phyloP scores from a whole-genome alignment of 768 basidiomycete genomes.

The Cystobasidium onofrii region DNA sequence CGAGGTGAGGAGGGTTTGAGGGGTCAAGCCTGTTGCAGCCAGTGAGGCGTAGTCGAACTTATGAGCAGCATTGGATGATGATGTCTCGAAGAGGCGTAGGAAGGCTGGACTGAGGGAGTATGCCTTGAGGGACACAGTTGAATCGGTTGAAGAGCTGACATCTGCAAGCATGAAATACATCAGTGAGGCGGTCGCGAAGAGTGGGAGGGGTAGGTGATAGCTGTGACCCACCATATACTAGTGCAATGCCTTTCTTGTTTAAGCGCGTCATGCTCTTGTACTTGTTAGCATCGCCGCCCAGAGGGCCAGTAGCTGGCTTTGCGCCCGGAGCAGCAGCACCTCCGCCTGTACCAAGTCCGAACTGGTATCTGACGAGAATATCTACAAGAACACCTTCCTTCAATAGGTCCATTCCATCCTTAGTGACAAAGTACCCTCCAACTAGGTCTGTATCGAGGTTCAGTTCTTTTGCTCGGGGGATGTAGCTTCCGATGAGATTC shows the following conservation, averaged over 20 bases:
- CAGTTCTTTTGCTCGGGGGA: slow-evolving; percentile 40
- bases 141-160: slow-evolving; percentile 36
- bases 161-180: not conserved
- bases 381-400: slow-evolving; percentile 41
- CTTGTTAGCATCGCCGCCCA: slow-evolving; percentile 19
- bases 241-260: slow-evolving; percentile 39
- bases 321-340: slow-evolving; percentile 27
- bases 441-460: slow-evolving; percentile 42
- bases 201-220: too few relatives aligned
- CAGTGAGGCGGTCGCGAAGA: too few relatives aligned
- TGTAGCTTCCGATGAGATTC: slow-evolving; percentile 40
- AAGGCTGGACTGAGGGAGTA: slow-evolving; percentile 37
- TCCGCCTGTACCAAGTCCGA: slow-evolving; percentile 35
- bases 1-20: slow-evolving; percentile 39
- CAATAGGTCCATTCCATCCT: slow-evolving; percentile 41
- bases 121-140: slow-evolving; percentile 38
- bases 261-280: slow-evolving; percentile 11
- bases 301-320: slow-evolving; percentile 17
- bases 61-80: not conserved
- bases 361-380: slow-evolving; percentile 40
- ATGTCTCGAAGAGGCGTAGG: slow-evolving; percentile 38
- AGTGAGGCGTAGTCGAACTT: slow-evolving; percentile 30
- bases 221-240: slow-evolving; percentile 40
- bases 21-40: slow-evolving; percentile 38
- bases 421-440: slow-evolving; percentile 42